Evolutionary conservation across 2,329 filamentous ascomycete species (phyloP).

Genomic region (Neonectria faginata): DNA sequence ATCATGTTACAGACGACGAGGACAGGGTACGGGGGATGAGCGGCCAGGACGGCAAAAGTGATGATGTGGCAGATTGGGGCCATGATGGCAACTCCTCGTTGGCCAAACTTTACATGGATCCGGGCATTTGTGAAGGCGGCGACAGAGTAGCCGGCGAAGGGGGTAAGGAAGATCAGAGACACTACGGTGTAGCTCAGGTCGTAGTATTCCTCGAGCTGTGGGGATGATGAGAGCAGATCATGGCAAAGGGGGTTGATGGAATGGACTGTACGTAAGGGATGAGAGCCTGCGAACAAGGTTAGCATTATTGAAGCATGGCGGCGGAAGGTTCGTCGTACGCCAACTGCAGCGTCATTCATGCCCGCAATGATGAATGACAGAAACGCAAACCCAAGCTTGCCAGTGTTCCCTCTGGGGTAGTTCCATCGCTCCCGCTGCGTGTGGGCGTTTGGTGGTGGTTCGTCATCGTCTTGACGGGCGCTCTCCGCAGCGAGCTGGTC

Average conservation of each 20-base stretch:
- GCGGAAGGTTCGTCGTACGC: conserved; percentile 54
- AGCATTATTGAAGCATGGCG: neutral
- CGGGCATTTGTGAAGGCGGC: conserved; percentile 71
- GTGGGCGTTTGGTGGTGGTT: conserved; percentile 45
- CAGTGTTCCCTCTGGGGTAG: conserved; percentile 49
- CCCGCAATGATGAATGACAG: conserved; percentile 71
- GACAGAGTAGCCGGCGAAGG: conserved; percentile 71
- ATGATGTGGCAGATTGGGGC: conserved; percentile 70
- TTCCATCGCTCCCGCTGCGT: conserved; percentile 52
- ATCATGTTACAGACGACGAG: conserved; percentile 72
- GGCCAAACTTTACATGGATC: conserved; percentile 71
- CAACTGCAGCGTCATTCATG: conserved; percentile 72
- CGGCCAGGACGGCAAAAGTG: conserved; percentile 69
- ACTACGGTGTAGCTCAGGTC: conserved; percentile 68
- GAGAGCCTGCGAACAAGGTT: conserved; percentile 36
- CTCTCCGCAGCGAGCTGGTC: conserved; percentile 14
- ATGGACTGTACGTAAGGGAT: conserved; percentile 38
- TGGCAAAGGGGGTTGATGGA: rapidly evolving
- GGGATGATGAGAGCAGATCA: neutral
- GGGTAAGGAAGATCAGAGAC: conserved; percentile 73
- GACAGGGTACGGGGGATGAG: conserved; percentile 74
- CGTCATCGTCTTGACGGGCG: conserved; percentile 31
- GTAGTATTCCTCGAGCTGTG: conserved; percentile 71
- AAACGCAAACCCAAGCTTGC: conserved; percentile 59
- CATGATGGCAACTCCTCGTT: conserved; percentile 74